Conservation (phyloP, 805 yeast species). For the Saturnispora quitensis region DNA sequence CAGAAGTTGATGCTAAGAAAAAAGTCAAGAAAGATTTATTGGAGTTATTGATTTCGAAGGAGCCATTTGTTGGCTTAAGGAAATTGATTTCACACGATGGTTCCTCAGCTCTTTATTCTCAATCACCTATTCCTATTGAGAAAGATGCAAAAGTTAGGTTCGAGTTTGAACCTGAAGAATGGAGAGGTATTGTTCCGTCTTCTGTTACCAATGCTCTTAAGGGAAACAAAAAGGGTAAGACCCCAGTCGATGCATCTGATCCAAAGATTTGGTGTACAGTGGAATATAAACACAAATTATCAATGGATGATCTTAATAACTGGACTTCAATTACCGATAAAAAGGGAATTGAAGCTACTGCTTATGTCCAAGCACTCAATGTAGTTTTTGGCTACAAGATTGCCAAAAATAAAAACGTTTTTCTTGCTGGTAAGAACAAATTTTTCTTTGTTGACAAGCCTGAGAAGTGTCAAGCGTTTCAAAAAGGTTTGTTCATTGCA, state of each 20-base stretch:
- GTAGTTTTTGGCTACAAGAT: conserved; percentile 19
- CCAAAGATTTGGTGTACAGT: conserved; percentile 15
- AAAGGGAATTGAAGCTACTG: conserved; percentile 17
- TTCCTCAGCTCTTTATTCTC: conserved; percentile 16
- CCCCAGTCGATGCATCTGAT: conserved; percentile 2
- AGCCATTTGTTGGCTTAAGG: conserved; percentile 12
- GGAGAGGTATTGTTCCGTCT: conserved; percentile 15
- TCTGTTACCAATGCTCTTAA: conserved; percentile 11
- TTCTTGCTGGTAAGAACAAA: conserved; percentile 18
- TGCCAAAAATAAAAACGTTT: conserved; percentile 15
- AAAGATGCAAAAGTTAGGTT: conserved; percentile 15
- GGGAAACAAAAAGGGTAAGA: conserved; percentile 5
- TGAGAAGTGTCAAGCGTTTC: conserved; percentile 18
- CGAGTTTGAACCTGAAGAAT: conserved; percentile 16
- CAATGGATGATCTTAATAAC: conserved; percentile 18
- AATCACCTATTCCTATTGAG: conserved; percentile 15
- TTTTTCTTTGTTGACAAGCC: conserved; percentile 20
- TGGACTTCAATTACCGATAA: conserved; percentile 14
- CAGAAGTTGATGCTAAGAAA: conserved; percentile 14
- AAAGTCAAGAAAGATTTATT: conserved; percentile 16
- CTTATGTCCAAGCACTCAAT: conserved; percentile 19
- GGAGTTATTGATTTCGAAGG: conserved; percentile 15
- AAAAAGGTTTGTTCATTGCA: conserved; percentile 22
- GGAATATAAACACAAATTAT: conserved; percentile 16
- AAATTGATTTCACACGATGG: conserved; percentile 19